Conservation (phyloP, 192 early-diverging fungal species). For the Thamnidium elegans region DNA sequence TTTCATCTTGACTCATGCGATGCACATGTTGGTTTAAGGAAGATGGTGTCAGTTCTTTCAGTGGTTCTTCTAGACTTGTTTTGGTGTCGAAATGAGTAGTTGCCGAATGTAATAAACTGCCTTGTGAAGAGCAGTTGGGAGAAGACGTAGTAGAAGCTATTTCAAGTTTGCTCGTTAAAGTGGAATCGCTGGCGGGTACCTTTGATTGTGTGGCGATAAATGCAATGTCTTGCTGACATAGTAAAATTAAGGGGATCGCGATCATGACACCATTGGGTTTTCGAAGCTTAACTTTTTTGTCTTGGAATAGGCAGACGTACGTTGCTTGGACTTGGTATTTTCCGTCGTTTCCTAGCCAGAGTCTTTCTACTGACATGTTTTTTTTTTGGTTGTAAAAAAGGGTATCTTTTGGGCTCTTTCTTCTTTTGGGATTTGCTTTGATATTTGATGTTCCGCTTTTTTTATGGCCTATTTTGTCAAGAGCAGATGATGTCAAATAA, state of each 20-base stretch:
- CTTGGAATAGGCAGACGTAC: slow-evolving; percentile 1
- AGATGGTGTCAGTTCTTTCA: too few species aligned
- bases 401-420: too few species aligned
- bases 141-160: not conserved
- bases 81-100: not conserved
- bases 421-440: too few species aligned
- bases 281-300: slow-evolving; percentile 1
- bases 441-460: too few species aligned
- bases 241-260: not conserved
- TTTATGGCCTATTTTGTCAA: too few species aligned
- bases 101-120: not conserved
- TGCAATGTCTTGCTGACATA: slow-evolving; percentile 1
- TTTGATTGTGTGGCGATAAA: not conserved
- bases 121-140: not conserved
- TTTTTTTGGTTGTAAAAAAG: not conserved
- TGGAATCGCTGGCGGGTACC: not conserved
- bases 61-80: not conserved
- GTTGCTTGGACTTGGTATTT: not conserved
- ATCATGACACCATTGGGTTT: slow-evolving; percentile 1
- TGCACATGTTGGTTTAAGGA: too few species aligned
- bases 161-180: not conserved
- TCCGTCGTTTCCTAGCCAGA: slow-evolving; percentile 3
- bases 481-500: too few species aligned
- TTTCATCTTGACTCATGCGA: too few species aligned
- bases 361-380: not conserved